Conservation (phyloP, 2,329 filamentous ascomycete genomes). For the Rutstroemia sydowiana region DNA sequence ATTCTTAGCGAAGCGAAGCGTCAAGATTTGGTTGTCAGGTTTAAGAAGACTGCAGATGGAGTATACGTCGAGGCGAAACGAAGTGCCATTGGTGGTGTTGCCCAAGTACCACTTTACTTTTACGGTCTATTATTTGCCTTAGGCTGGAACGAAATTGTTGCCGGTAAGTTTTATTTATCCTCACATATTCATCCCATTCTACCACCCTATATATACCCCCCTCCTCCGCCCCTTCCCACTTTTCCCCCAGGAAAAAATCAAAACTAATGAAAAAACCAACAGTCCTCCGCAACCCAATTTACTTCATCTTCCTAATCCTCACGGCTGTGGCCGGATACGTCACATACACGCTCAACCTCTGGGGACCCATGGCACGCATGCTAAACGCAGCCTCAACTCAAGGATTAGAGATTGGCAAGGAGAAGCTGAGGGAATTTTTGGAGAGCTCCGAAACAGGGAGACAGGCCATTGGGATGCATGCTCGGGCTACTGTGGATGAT, state of each 20-base stretch:
- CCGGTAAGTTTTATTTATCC: constrained; percentile 55
- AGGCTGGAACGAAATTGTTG: constrained; percentile 97
- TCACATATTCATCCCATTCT: background rate
- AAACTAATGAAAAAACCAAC: background rate
- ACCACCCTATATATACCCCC: background rate
- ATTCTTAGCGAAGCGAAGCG: constrained; percentile 85
- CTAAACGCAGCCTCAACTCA: constrained; percentile 80
- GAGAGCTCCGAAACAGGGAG: constrained; percentile 79
- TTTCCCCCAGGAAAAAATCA: background rate
- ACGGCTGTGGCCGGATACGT: constrained; percentile 72
- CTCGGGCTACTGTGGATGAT: constrained; percentile 32
- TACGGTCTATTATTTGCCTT: constrained; percentile 82
- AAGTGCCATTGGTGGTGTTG: constrained; percentile 89
- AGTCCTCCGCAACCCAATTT: constrained; percentile 90
- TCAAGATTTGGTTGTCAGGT: constrained; percentile 84
- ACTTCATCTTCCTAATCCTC: constrained; percentile 83
- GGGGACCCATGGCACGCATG: constrained; percentile 95
- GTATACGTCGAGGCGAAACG: constrained; percentile 98
- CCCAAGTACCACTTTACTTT: constrained; percentile 91
- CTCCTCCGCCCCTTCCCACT: background rate
- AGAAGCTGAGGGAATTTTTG: constrained; percentile 82
- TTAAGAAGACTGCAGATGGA: constrained; percentile 97
- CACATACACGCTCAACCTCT: constrained; percentile 88
- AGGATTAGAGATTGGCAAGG: constrained; percentile 84
- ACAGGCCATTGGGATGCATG: constrained; percentile 71